Base-by-base conservation (phyloP, 1,139 yeast genomes). In the Pichia sp. region DNA sequence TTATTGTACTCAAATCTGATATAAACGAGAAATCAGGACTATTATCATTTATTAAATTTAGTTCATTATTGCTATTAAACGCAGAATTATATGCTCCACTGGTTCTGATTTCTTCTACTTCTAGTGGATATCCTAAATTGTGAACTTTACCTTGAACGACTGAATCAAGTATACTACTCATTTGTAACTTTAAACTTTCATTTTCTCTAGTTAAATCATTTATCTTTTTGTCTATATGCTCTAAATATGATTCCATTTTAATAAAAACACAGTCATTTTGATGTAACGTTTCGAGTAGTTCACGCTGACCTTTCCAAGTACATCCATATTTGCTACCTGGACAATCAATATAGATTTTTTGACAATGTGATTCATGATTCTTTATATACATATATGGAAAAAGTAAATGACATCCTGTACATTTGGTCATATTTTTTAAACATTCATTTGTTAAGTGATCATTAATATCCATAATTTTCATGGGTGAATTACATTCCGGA, bases 71-170 rank as follows among this genome's bases (percentile, higher is more conserved):
- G 16, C 16, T 16, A 16, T 16, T 16, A 16, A 16, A 16, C 16
- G 16, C 16, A 16, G 16, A 16, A 16, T 16, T 16, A 16, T 16
- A 16, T 16, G 16, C 16, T 16, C 16, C 16, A 16, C 16, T 16
- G 16, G 16, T 24, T 9, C 27, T 37, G 11, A 45, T 26, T 23
- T 45, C 46, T 28, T 45, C 51, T 12, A 47, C 9, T 26, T 70
- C 68, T 44, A 73, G 71, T 42, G 68, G 65, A 52, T 72, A 74
- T 0, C 81, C 81, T 24, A 75, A 57, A 52, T 76, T 76, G 6
- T 78, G 71, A 30, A 76, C 60, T 52, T 70, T 74, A 1, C 81
- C 81, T 50, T 71, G 78, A 4, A 72, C 64, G 6, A 75, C 65
- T 41, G 75, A 71, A 53, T 71, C 73, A 49, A 76, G 60, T 3